Evolutionary conservation across 2,329 filamentous ascomycete genomes (phyloP).

Genomic region (Talaromyces islandicus): DNA sequence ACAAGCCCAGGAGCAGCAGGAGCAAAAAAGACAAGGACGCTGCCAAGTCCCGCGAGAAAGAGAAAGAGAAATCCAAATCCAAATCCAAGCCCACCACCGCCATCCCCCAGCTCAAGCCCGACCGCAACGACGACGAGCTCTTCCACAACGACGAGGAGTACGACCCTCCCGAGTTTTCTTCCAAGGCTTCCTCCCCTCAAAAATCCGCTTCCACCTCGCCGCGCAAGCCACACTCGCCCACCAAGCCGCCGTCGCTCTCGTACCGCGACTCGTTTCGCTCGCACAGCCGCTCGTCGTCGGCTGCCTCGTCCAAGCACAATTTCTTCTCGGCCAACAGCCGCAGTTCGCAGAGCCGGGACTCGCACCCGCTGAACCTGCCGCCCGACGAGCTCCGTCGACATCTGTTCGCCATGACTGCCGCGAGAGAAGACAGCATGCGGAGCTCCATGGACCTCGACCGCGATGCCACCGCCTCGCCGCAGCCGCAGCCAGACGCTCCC

Average conservation of each 20-base stretch:
- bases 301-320: constrained; percentile 18
- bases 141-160: not conserved
- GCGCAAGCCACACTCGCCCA: constrained; percentile 8
- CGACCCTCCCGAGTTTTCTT: not conserved
- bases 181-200: constrained; percentile 14
- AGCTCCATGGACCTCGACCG: constrained; percentile 73
- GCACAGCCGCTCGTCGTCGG: constrained; percentile 27
- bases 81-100: not conserved
- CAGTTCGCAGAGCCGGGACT: constrained; percentile 54
- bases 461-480: constrained; percentile 54
- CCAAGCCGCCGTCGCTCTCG: constrained; percentile 14
- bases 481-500: constrained; percentile 45
- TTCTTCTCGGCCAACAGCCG: constrained; percentile 30
- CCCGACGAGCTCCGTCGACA: constrained; percentile 76
- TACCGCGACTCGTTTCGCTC: constrained; percentile 6
- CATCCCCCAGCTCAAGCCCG: not conserved
- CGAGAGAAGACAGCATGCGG: constrained; percentile 37
- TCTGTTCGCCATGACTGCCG: constrained; percentile 54
- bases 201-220: constrained; percentile 14
- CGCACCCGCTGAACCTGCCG: constrained; percentile 82
- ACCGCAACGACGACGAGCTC: not conserved
- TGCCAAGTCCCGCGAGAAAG: not conserved
- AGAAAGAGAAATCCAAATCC: not conserved
- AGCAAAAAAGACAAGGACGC: not conserved
- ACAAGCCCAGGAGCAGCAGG: constrained; percentile 3